These are phyloP conservation scores for Cryphonectria nitschkei DNA, from an alignment of 2,329 filamentous ascomycete genomes.

Conservation along the genomic window DNA sequence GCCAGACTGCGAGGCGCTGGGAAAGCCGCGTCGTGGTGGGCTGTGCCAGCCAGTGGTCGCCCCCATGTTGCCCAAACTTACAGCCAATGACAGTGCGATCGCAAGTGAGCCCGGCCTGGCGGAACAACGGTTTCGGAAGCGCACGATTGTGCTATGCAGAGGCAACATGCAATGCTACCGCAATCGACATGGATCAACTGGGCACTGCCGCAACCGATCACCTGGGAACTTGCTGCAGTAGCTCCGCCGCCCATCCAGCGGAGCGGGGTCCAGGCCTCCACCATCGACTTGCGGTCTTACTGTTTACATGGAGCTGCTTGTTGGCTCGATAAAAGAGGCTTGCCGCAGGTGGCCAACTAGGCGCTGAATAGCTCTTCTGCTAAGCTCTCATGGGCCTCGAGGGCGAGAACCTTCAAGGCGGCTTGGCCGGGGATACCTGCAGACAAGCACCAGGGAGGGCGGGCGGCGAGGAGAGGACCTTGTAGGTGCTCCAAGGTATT, in stretches of 20 bases:
- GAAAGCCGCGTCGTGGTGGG: not conserved
- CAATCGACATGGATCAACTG: conserved; percentile 7
- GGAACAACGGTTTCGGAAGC: conserved; percentile 2
- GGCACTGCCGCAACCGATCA: conserved; percentile 17
- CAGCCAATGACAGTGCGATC: conserved; percentile 3
- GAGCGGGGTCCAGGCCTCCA: not conserved
- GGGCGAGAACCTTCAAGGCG: not conserved
- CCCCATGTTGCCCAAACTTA: not conserved
- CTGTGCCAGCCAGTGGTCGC: not conserved
- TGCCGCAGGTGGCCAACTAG: not conserved
- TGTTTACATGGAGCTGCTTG: not conserved
- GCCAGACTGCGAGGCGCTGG: not conserved
- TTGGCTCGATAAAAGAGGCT: not conserved
- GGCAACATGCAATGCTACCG: conserved; percentile 11
- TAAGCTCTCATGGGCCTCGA: not conserved
- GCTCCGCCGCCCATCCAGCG: not conserved
- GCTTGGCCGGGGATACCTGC: not conserved
- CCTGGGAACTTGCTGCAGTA: conserved; percentile 1
- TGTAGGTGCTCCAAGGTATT: not conserved
- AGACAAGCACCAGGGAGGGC: not conserved
- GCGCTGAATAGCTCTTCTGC: not conserved
- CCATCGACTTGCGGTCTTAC: not conserved
- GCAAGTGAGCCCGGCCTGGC: not conserved
- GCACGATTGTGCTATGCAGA: not conserved
- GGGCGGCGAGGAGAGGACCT: not conserved